phyloP scores from a whole-genome alignment of 1,284 basidiomycete genomes.

The Trichosporon sp. region DNA sequence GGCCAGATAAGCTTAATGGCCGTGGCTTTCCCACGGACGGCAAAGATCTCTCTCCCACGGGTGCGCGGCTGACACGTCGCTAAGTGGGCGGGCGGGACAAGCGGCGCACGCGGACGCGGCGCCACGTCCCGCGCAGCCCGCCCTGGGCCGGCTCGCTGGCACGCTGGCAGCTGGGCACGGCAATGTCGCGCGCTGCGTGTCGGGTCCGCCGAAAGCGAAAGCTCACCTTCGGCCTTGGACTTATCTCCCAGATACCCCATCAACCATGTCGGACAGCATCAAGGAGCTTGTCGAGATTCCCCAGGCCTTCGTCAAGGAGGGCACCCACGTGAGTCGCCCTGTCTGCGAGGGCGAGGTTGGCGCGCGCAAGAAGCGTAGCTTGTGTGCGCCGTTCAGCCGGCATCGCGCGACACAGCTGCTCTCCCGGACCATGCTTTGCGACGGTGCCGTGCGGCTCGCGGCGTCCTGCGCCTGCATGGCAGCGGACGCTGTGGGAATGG shows the following conservation, averaged over 20 bases:
- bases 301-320: slow-evolving; percentile 86
- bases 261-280: slow-evolving; percentile 62
- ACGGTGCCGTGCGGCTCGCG: too few relatives aligned
- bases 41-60: not conserved
- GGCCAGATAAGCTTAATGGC: not conserved
- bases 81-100: not conserved
- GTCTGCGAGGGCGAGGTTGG: slow-evolving; percentile 1
- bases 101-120: not conserved
- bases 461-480: not conserved
- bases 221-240: not conserved
- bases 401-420: not conserved
- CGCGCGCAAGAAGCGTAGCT: not conserved
- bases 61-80: not conserved
- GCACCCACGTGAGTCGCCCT: slow-evolving; percentile 68
- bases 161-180: not conserved
- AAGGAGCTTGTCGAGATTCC: slow-evolving; percentile 88
- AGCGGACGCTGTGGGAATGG: too few relatives aligned
- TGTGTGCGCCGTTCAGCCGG: not conserved
- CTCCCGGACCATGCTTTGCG: not conserved
- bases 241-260: slow-evolving; percentile 1
- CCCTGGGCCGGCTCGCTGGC: not conserved
- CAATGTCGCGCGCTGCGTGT: not conserved
- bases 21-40: not conserved
- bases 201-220: too few relatives aligned
- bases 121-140: not conserved